A percentile compares a stretch with the other conserved stretches of the same genome.
Conservation (phyloP, 2,329 filamentous ascomycete genomes). For the Samsoniella hepiali region DNA sequence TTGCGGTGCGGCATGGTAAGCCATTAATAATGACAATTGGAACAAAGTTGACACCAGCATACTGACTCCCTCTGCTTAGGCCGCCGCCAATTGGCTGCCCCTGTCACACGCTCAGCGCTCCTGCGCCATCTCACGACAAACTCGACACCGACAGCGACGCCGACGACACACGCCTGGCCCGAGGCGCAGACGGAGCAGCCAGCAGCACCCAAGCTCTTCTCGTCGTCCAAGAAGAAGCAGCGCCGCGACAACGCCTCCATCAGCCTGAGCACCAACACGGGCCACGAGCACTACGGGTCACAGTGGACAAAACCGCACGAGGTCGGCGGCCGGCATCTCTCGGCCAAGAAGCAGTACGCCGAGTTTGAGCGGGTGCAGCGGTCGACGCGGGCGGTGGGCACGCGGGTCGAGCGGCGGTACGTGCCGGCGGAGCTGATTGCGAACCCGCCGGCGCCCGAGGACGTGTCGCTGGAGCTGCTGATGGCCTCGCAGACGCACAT, state of each 20-base stretch:
- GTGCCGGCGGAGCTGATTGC: constrained; percentile 62
- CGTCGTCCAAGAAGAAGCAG: constrained; percentile 32
- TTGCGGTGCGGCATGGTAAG: constrained; percentile 53
- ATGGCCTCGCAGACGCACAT: constrained; percentile 85
- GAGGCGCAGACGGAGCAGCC: constrained; percentile 20
- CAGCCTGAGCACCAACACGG: constrained; percentile 32
- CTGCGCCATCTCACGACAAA: constrained; percentile 34
- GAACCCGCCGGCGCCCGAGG: constrained; percentile 71
- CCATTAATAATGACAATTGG: constrained; percentile 14
- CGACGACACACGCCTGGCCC: constrained; percentile 24
- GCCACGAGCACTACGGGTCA: constrained; percentile 12
- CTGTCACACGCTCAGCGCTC: constrained; percentile 35
- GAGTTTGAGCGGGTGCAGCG: constrained; percentile 38
- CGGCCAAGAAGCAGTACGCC: constrained; percentile 39
- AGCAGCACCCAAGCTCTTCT: constrained; percentile 25
- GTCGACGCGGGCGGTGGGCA: constrained; percentile 48
- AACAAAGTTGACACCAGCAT: constrained; percentile 3
- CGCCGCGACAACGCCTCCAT: constrained; percentile 33
- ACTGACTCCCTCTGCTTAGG: constrained; percentile 35
- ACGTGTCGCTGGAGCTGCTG: constrained; percentile 86
- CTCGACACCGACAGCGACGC: constrained; percentile 23
- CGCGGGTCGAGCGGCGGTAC: constrained; percentile 54
- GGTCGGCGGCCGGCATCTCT: constrained; percentile 34
- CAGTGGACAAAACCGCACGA: constrained; percentile 32
- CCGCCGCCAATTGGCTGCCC: constrained; percentile 49